Evolutionary conservation across 1,284 basidiomycete species (phyloP).

Genomic region (Pulchroboletus neoregius): DNA sequence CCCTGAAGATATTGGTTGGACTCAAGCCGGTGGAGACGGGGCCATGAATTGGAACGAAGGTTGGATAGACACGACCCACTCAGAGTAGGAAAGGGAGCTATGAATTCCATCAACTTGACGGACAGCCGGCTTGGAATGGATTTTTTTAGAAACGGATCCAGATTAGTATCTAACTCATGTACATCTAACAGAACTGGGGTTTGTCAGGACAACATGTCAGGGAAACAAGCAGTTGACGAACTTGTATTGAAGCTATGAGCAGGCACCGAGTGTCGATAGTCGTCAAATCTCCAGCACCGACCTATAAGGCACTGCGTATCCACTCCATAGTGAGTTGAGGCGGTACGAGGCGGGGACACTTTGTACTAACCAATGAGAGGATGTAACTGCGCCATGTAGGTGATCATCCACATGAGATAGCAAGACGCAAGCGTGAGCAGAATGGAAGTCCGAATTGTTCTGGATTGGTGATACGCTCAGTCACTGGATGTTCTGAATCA

Average conservation of each 20-base stretch:
- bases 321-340: constrained; percentile 8
- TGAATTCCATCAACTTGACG: background rate
- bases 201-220: constrained; percentile 3
- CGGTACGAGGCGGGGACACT: too few species aligned
- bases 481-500: too few species aligned
- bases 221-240: constrained; percentile 13
- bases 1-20: constrained; percentile 17
- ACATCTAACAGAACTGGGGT: constrained; percentile 19
- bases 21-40: constrained; percentile 12
- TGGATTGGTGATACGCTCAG: constrained; percentile 33
- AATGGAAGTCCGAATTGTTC: constrained; percentile 75
- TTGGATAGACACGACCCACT: background rate
- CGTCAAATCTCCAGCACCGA: constrained; percentile 20
- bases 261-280: background rate
- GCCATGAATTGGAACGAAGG: background rate
- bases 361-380: constrained; percentile 75
- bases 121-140: constrained; percentile 1
- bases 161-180: constrained; percentile 29
- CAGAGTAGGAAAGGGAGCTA: constrained; percentile 2
- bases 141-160: constrained; percentile 6
- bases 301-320: constrained; percentile 18
- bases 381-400: constrained; percentile 88
- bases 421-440: constrained; percentile 76
- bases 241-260: constrained; percentile 21
- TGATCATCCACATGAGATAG: constrained; percentile 94